Percentiles rank a stretch among this genome's conserved stretches.
Conservation (phyloP, 306 rosid species). For the Morella rubra region DNA sequence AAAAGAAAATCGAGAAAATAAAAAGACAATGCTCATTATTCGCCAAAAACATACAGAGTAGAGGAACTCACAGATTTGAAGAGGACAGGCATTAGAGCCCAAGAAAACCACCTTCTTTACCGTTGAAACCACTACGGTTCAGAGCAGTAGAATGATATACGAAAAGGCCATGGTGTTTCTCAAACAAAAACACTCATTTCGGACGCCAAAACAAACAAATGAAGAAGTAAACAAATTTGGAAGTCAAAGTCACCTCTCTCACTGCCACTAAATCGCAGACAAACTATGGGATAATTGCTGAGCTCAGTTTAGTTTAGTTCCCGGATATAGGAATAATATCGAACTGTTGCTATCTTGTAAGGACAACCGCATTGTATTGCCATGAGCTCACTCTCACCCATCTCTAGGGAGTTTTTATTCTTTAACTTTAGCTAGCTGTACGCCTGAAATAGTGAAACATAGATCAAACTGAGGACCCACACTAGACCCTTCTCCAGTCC, state of each 20-base stretch:
- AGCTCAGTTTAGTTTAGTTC: background rate
- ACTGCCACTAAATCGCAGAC: background rate
- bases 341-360: background rate
- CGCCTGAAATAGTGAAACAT: background rate
- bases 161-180: slow-evolving; percentile 15
- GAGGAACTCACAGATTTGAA: slow-evolving; percentile 39
- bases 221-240: background rate
- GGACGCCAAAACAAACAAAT: background rate
- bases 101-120: slow-evolving; percentile 13
- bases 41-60: background rate
- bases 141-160: background rate
- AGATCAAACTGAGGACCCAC: background rate
- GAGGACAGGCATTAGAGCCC: slow-evolving; percentile 34
- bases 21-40: background rate
- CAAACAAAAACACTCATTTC: slow-evolving; percentile 14
- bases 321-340: background rate
- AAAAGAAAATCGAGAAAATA: background rate
- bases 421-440: background rate
- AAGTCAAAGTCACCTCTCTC: slow-evolving; percentile 15
- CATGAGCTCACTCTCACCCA: background rate
- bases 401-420: background rate
- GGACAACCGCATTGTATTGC: background rate
- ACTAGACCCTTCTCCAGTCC: background rate
- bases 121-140: background rate
- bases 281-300: background rate